Evolutionary conservation across 23 red algal species (phyloP), one percentile per base, ranked within the genome.

Genomic region (Porphyridium purpureum): DNA sequence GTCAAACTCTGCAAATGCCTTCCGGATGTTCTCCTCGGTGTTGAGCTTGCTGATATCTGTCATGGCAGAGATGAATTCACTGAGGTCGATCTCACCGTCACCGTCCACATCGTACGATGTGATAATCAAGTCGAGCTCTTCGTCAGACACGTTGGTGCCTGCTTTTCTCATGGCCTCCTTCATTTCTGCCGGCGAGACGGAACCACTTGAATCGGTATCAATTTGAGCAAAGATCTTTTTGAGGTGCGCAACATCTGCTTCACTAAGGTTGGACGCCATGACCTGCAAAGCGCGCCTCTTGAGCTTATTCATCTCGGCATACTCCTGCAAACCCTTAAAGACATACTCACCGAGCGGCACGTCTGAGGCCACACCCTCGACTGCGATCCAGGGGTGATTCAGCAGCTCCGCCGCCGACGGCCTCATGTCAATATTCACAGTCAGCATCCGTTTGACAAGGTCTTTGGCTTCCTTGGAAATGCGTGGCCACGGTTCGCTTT

Each of bases 71-170:
- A n/a, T n/a, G n/a, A n/a, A n/a, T n/a, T n/a, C n/a, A n/a, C n/a
- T n/a, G n/a, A n/a, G n/a, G n/a, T n/a, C n/a, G n/a, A n/a, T n/a
- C n/a, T n/a, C n/a, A n/a, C n/a, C n/a, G n/a, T n/a, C n/a, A n/a
- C n/a, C 38, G 17, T 44, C 38, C 38, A 44, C 11, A 17, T 44
- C 38, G 38, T 11, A 44, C 38, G 38, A 11, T 17, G 11, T 17
- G 11, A 11, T 11, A 11, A 44, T 44, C 38, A 11, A 11, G 11
- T 44, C 11, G 11, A 44, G 11, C 38, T 44, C 38, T 17, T 44
- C 38, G 38, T 44, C 38, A 44, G 38, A 11, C 38, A 44, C 38
- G 17, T 44, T 44, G 38, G 11, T 44, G 38, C 38, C 38, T 11
- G 17, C 11, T 17, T 17, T 44, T 11, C 17, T 11, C 38, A 44